Evolutionary conservation across 352 stramenopile species (phyloP).

Genomic region (Globisporangium ultimum): DNA sequence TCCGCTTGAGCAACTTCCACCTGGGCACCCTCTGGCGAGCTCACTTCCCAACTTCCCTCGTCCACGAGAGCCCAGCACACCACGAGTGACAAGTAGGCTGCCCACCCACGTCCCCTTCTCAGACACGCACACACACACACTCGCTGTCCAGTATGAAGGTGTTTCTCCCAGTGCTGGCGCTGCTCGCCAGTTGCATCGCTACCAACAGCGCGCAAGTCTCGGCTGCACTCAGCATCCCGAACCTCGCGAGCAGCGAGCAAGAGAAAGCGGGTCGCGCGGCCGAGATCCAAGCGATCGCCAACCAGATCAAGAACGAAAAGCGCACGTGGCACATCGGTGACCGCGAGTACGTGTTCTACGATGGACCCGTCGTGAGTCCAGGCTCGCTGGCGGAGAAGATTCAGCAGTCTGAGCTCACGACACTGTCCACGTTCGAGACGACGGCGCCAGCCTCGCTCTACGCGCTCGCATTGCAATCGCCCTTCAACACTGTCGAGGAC

Average conservation of each 20-base stretch:
- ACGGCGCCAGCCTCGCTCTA: background rate
- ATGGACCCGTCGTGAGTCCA: constrained; percentile 20
- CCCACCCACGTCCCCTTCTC: too few species aligned
- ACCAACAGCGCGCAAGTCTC: too few species aligned
- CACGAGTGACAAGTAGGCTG: too few species aligned
- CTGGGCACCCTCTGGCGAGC: too few species aligned
- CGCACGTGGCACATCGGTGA: constrained; percentile 23
- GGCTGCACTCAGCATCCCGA: constrained; percentile 10
- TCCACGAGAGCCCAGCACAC: too few species aligned
- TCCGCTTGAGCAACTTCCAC: too few species aligned
- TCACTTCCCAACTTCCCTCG: too few species aligned
- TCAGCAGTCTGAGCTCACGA: constrained; percentile 15
- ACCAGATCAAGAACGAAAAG: constrained; percentile 25
- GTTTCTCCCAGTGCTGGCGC: too few species aligned
- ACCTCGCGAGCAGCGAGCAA: constrained; percentile 16
- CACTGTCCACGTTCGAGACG: constrained; percentile 12
- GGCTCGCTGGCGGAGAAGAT: constrained; percentile 21
- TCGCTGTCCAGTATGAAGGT: too few species aligned
- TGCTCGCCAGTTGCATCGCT: too few species aligned
- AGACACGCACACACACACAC: too few species aligned
- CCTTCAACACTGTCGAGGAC: background rate
- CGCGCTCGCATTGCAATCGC: background rate
- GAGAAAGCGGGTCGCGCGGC: constrained; percentile 18
- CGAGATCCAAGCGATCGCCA: constrained; percentile 20
- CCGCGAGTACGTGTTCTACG: constrained; percentile 21